These are phyloP conservation scores for Geosmithia putterillii DNA, from an alignment of 2,329 filamentous ascomycete genomes.

Conservation along the genomic window DNA sequence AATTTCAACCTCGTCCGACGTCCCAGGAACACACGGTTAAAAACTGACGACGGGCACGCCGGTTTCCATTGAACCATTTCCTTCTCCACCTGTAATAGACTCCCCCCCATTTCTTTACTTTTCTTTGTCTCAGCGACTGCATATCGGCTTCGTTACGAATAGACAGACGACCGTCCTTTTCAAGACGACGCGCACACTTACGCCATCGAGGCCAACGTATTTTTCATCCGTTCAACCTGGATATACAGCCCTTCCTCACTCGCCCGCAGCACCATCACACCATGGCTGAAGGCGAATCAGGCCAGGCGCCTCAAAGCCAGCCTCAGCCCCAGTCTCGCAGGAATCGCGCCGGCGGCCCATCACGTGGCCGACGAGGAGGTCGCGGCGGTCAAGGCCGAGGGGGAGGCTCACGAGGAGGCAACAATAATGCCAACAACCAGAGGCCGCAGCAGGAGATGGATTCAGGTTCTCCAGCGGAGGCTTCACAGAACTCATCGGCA, in stretches of 20 bases:
- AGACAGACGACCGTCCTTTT: not conserved
- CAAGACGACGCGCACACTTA: not conserved
- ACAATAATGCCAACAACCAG: not conserved
- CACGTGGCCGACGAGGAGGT: not conserved
- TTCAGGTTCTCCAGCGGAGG: not conserved
- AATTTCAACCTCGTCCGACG: not conserved
- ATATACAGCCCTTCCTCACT: not conserved
- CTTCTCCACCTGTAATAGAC: not conserved
- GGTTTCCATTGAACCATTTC: no score
- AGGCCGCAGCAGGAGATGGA: not conserved
- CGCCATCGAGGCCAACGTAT: not conserved
- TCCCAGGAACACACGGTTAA: not conserved
- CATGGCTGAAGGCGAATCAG: slow-evolving; percentile 1
- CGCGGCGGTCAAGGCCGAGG: slow-evolving; percentile 1
- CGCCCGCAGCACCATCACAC: not conserved
- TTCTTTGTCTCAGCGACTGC: not conserved
- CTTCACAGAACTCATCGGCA: not conserved
- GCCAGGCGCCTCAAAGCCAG: not conserved
- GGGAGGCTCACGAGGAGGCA: not conserved
- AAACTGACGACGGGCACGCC: not conserved
- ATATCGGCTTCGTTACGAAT: not conserved
- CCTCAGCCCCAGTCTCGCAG: not conserved
- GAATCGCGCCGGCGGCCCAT: not conserved
- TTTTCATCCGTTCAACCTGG: not conserved
- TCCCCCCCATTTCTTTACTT: not conserved